Evolutionary conservation across 1,284 basidiomycete species (phyloP), one percentile per base, ranked within the genome.

Genomic region (Chalciporus sp.): DNA sequence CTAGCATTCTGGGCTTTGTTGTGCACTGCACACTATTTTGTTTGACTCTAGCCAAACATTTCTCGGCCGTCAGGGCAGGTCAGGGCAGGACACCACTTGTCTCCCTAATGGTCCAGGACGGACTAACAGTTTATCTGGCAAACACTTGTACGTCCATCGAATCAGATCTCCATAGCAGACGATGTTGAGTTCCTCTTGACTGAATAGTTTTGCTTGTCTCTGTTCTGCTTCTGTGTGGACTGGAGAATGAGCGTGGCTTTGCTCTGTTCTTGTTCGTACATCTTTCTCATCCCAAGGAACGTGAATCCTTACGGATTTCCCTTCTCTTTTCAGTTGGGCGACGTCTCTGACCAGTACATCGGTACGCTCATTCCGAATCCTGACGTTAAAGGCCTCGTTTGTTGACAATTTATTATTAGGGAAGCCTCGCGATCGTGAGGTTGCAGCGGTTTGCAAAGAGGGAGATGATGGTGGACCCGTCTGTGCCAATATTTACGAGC

Each of bases 31-130:
- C 39, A 5, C 19, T 65, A 11, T 31, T 67, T 12, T 7, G 42
- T 20, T 31, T 69, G 51, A 61, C 54, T n/a, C 29, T 47, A 27
- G 47, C 53, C 58, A 65, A 64, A 47, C 69, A 64, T 26, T 26
- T 53, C 27, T n/a, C n/a, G n/a, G n/a, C 6, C 35, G 1, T 45
- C 2, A 58, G 44, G 42, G 43, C 42, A 11, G 57, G 64, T 19
- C 55, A 50, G 55, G 49, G 63, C 0, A 58, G 55, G 29, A 53
- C 49, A 0, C 53, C 65, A 3, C 61, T 69, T 17, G 54, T 62
- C 17, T 59, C 52, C 10, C 56, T 66, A 11, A 42, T n/a, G n/a
- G n/a, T n/a, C n/a, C n/a, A n/a, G n/a, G n/a, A n/a, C 69, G n/a
- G 42, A 68, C 14, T 55, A n/a, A 54, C 9, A 16, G 46, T 57